Base-by-base conservation (phyloP, 176 grass and related monocot species). In the Puccinellia tenuiflora region DNA sequence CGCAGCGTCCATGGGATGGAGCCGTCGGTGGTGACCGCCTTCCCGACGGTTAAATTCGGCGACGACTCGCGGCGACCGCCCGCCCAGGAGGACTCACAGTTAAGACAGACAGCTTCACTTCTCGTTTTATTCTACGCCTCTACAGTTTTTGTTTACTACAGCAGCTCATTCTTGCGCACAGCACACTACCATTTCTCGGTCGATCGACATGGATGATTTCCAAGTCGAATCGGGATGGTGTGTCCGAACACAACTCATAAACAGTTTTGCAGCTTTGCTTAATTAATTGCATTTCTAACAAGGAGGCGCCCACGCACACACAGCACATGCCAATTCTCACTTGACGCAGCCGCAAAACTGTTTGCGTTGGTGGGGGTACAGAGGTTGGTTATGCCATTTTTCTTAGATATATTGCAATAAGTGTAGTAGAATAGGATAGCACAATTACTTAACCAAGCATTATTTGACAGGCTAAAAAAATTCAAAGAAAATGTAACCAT, bases 41-140 rank as follows among this genome's bases (percentile, higher is more conserved):
- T 93, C 84, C 94, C 94, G 47, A 91, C 87, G 81, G 76, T 74
- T 21, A 93, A 86, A 63, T 67, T 97, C 88, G 86, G 74, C 47
- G 88, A 81, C 65, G 78, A 64, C 68, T 9, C 30, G 61, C 68
- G 29, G 17, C 43, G 52, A 55, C 30, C 79, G 73, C 60, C 82
- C 15, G 79, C 68, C 57, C 51, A 81, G 73, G 78, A 85, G 79
- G 82, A 88, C 1, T 81, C 84, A 0, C 88, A 97, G 88, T 93
- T 92, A 85, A 86, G 80, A 76, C 30, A n/a, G n/a, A n/a, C n/a
- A 42, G 0, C n/a, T 7, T 15, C 1, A 34, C 3, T 39, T 37
- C 52, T 73, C 18, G 43, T 31, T 62, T 70, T 24, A 5, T 33
- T 30, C n/a, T n/a, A n/a, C n/a, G n/a, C n/a, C n/a, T n/a, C n/a